Evolutionary conservation across 1,284 basidiomycete genomes (phyloP), one percentile per base, ranked within the genome.

Genomic region (Marasmius tenuissimus): DNA sequence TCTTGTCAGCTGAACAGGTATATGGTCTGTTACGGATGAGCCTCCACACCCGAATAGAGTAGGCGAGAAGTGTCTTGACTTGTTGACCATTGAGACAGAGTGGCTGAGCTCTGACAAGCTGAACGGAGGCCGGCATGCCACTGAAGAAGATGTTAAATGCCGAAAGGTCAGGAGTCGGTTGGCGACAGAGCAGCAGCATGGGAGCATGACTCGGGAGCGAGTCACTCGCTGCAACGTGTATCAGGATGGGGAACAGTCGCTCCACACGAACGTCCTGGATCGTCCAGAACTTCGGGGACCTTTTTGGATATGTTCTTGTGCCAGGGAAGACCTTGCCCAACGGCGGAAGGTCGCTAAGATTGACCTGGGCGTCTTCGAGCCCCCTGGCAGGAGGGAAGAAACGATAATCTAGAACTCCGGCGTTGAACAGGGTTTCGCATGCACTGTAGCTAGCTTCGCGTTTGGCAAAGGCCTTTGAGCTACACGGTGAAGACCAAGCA

Each of bases 21-120:
- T 88, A 78, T 1, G 86, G 80, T 67, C 90, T 93, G 75, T 93
- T 93, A 64, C 80, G 75, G 34, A 91, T 75, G 12, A 83, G 74
- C 57, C 89, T 83, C 68, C 79, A 84, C 22, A 89, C 63, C 52
- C 90, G 81, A 22, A 86, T 62, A 1, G 90, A 92, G 70, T 88
- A 93, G 18, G 73, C 71, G 65, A 85, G 77, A 20, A 92, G 71
- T 6, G 78, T 71, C n/a, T 79, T 69, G 40, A 86, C 68, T 48
- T 77, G 80, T 11, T 75, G 75, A 33, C 80, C 70, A 51, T 83
- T 76, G 12, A 89, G 59, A 16, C 73, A 68, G 50, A 92, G 73
- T 5, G 87, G 81, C 1, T 77, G 76, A 14, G 76, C 83, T 59
- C 75, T 80, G 54, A 71, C 70, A 50, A 86, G 77, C 48, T 73